phyloP scores from a whole-genome alignment of 2,329 filamentous ascomycete genomes.

The Colletotrichum sp. region DNA sequence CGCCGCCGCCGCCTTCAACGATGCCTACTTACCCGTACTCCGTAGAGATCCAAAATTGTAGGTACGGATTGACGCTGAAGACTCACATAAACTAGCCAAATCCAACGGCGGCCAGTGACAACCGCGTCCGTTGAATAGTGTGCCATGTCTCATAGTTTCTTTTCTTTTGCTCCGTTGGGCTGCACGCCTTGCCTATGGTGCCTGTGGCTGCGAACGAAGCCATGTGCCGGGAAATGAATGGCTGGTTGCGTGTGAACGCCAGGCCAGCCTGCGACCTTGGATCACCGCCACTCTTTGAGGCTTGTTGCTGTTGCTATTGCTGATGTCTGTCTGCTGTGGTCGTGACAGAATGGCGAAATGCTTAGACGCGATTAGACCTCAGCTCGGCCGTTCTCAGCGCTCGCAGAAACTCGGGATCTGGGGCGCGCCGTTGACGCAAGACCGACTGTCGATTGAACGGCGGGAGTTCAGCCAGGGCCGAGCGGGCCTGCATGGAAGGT shows the following conservation, averaged over 20 bases:
- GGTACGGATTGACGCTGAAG: neutral
- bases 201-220: neutral
- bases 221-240: neutral
- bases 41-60: neutral
- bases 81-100: neutral
- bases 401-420: neutral
- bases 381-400: neutral
- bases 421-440: neutral
- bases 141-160: constrained; percentile 7
- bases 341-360: neutral
- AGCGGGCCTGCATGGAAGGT: neutral
- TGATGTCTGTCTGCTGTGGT: neutral
- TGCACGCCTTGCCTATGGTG: neutral
- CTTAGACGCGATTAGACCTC: neutral
- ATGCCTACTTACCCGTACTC: neutral
- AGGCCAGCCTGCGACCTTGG: neutral
- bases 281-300: neutral
- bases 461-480: neutral
- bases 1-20: neutral
- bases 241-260: neutral
- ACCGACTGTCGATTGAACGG: neutral
- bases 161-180: neutral
- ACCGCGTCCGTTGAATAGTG: neutral
- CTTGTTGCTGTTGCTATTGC: neutral
- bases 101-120: neutral